These are phyloP conservation scores for Lactarius deliciosus DNA, from an alignment of 768 basidiomycete species.

Conservation along the genomic window DNA sequence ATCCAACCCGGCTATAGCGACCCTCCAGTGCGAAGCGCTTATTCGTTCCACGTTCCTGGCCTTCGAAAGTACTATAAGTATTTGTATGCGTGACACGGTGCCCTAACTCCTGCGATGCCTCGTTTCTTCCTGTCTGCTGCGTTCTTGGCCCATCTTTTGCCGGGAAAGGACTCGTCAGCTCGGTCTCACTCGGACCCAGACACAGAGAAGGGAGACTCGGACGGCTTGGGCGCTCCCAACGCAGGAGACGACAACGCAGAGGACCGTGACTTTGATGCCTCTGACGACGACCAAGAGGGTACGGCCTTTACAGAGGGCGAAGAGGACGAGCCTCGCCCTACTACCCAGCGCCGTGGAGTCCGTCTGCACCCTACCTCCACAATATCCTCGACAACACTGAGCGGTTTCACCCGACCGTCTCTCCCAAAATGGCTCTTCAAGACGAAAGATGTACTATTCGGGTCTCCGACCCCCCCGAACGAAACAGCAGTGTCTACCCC, in stretches of 20 bases:
- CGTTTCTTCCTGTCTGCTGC: conserved; percentile 3
- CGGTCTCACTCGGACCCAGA: not conserved
- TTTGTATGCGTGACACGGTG: not conserved
- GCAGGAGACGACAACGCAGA: not conserved
- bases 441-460: conserved; percentile 31
- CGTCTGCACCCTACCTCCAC: conserved; percentile 3
- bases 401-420: conserved; percentile 12
- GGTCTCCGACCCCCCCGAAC: conserved; percentile 24
- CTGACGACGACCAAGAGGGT: conserved; percentile 6
- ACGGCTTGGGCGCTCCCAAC: not conserved
- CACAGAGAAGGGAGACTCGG: conserved; percentile 7
- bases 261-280: conserved; percentile 2
- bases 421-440: conserved; percentile 26
- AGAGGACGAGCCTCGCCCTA: not conserved
- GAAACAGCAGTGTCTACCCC: conserved; percentile 39
- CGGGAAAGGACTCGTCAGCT: not conserved
- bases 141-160: not conserved
- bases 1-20: not conserved
- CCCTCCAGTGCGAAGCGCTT: not conserved
- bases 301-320: not conserved
- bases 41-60: too few relatives aligned
- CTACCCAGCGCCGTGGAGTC: conserved; percentile 2
- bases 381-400: not conserved
- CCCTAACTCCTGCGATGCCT: conserved; percentile 8
- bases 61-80: conserved; percentile 1